Evolutionary conservation across 768 basidiomycete species (phyloP).

Genomic region (Lyophyllum semitale): DNA sequence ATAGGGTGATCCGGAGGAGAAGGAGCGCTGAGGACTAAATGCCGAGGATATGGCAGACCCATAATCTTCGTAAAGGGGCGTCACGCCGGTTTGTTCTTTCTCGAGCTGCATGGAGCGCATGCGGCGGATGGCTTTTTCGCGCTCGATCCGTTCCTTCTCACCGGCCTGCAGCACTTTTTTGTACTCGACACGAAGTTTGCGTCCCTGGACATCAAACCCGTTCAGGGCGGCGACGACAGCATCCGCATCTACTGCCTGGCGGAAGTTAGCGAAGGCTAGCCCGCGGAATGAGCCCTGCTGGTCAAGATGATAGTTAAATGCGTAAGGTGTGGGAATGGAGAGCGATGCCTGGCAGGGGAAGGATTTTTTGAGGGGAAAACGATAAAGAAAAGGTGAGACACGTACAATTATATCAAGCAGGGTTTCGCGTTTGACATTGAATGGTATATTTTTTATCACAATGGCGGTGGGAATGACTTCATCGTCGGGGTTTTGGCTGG

Average conservation of each 20-base stretch:
- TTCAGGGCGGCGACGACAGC: conserved; percentile 95
- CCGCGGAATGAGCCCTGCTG: conserved; percentile 96
- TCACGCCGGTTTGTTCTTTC: conserved; percentile 65
- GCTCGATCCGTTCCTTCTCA: conserved; percentile 97
- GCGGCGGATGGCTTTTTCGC: conserved; percentile 96
- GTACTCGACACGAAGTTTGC: conserved; percentile 97
- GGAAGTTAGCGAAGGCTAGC: conserved; percentile 97
- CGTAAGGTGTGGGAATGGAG: conserved; percentile 94
- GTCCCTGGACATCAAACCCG: conserved; percentile 94
- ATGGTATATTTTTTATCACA: conserved; percentile 99
- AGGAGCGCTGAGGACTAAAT: conserved; percentile 75
- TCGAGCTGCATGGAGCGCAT: conserved; percentile 98
- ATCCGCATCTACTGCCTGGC: conserved; percentile 87
- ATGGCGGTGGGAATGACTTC: conserved; percentile 98
- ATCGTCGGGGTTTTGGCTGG: conserved; percentile 65
- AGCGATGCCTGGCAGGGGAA: conserved; percentile 68
- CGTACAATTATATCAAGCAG: conserved; percentile 94
- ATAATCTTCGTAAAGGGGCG: conserved; percentile 73
- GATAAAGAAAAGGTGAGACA: conserved; percentile 20
- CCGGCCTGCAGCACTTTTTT: conserved; percentile 99
- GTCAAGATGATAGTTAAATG: conserved; percentile 99
- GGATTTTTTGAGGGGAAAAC: background rate
- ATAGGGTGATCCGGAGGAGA: conserved; percentile 62
- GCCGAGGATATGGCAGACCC: conserved; percentile 59
- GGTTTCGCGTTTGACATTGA: conserved; percentile 96